These are phyloP conservation scores for Aspergillus pseudoglaucus DNA, from an alignment of 2,329 filamentous ascomycete species.

Conservation along the genomic window DNA sequence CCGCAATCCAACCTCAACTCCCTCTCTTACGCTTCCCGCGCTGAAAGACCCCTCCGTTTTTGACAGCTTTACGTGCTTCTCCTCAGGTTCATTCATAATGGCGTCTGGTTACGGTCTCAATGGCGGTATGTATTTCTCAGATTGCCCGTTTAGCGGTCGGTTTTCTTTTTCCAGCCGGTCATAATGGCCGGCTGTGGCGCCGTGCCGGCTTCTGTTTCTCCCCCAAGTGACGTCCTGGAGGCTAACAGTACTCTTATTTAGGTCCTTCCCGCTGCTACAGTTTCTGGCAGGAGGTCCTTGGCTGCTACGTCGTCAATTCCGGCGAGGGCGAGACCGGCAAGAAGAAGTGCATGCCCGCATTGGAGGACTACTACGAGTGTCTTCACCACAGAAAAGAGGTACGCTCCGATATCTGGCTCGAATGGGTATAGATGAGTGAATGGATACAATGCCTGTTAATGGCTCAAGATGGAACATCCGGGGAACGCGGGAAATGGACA, in stretches of 20 bases:
- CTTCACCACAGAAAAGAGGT: constrained; percentile 99
- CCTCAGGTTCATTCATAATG: constrained; percentile 32
- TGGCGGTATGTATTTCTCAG: constrained; percentile 38
- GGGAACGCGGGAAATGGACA: not conserved
- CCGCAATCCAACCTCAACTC: not conserved
- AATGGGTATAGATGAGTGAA: not conserved
- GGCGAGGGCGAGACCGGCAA: constrained; percentile 72
- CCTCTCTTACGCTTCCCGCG: constrained; percentile 11
- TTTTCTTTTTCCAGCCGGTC: not conserved
- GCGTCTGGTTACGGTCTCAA: constrained; percentile 50
- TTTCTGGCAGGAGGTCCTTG: constrained; percentile 98
- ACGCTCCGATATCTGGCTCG: constrained; percentile 19
- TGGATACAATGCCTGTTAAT: not conserved
- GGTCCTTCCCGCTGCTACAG: constrained; percentile 83
- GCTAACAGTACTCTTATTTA: constrained; percentile 29
- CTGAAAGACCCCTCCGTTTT: constrained; percentile 8
- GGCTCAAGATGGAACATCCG: not conserved
- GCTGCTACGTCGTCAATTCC: constrained; percentile 96
- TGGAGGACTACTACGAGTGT: constrained; percentile 99
- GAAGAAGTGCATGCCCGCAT: constrained; percentile 73
- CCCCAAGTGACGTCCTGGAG: constrained; percentile 8
- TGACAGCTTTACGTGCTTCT: constrained; percentile 7
- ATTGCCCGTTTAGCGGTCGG: constrained; percentile 1
- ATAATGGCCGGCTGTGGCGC: constrained; percentile 7
- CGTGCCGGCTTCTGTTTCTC: constrained; percentile 1